Evolutionary conservation across 2,329 filamentous ascomycete species (phyloP).

Genomic region (Verticillium albo-atrum): DNA sequence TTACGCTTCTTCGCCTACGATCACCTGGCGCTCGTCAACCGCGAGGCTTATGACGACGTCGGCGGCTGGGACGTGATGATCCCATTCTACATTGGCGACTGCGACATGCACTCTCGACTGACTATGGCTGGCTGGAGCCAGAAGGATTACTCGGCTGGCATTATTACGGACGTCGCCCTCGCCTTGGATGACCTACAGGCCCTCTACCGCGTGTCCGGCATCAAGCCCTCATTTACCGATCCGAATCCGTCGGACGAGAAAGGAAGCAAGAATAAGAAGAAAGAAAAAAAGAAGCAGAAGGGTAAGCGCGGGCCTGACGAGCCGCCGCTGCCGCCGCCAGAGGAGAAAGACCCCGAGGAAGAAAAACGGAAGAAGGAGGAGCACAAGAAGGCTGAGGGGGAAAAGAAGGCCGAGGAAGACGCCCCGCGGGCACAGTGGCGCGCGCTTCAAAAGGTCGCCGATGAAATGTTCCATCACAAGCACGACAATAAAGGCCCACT

Average conservation of each 20-base stretch:
- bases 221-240: slow-evolving; percentile 29
- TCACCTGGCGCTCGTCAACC: slow-evolving; percentile 52
- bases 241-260: slow-evolving; percentile 25
- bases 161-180: slow-evolving; percentile 40
- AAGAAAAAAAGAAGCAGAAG: neutral
- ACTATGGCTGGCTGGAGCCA: slow-evolving; percentile 39
- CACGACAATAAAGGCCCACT: slow-evolving; percentile 29
- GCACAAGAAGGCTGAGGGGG: slow-evolving; percentile 2
- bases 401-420: neutral
- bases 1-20: slow-evolving; percentile 56
- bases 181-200: slow-evolving; percentile 39
- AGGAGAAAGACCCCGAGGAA: slow-evolving; percentile 9
- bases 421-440: slow-evolving; percentile 7
- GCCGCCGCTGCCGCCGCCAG: neutral
- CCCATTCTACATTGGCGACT: slow-evolving; percentile 54
- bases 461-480: slow-evolving; percentile 37
- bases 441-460: slow-evolving; percentile 13
- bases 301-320: neutral
- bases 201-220: slow-evolving; percentile 37
- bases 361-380: neutral
- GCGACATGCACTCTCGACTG: slow-evolving; percentile 48
- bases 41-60: slow-evolving; percentile 42
- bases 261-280: neutral
- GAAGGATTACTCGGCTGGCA: slow-evolving; percentile 30
- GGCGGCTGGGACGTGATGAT: slow-evolving; percentile 55